Evolutionary conservation across 805 yeast genomes (phyloP).

Genomic region (Lipomyces spencermartinsiae): DNA sequence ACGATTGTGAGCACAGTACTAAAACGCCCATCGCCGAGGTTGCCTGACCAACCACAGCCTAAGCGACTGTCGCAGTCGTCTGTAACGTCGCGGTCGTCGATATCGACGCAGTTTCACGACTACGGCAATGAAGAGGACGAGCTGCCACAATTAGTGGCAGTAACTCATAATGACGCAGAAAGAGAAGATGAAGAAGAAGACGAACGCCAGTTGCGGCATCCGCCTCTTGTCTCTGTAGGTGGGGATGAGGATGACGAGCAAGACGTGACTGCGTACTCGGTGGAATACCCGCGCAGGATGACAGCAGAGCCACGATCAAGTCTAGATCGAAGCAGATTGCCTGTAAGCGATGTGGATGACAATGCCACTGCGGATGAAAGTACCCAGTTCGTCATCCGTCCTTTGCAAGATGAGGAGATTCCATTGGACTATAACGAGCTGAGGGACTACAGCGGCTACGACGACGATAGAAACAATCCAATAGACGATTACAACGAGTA

Average conservation of each 20-base stretch:
- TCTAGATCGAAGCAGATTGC: constrained; percentile 17
- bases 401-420: constrained; percentile 9
- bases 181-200: constrained; percentile 16
- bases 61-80: neutral
- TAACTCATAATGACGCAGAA: neutral
- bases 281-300: neutral
- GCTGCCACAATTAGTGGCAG: neutral
- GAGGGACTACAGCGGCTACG: neutral
- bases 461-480: neutral
- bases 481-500: constrained; percentile 14
- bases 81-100: constrained; percentile 5
- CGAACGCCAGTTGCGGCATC: constrained; percentile 1
- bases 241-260: neutral
- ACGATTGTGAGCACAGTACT: neutral
- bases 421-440: neutral
- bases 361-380: constrained; percentile 8
- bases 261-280: constrained; percentile 1
- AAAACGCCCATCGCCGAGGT: neutral
- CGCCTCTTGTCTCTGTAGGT: constrained; percentile 4
- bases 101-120: neutral
- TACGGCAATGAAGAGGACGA: neutral
- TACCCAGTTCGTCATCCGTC: constrained; percentile 22
- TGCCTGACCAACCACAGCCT: neutral
- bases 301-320: constrained; percentile 17
- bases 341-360: constrained; percentile 10